These are phyloP conservation scores for Metschnikowia koreensis DNA, from an alignment of 805 yeast genomes.

Conservation along the genomic window DNA sequence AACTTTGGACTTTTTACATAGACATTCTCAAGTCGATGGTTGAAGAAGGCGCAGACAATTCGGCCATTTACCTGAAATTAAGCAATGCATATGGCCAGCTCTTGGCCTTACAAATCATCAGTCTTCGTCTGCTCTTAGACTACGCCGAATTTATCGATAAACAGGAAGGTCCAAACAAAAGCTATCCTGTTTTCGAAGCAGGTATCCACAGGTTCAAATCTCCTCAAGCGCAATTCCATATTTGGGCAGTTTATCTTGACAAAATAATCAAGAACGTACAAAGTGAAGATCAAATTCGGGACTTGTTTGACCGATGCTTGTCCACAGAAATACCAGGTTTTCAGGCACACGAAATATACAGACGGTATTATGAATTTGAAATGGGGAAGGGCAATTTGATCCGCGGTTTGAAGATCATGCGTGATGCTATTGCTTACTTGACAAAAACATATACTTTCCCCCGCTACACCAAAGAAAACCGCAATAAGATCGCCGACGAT, in stretches of 20 bases:
- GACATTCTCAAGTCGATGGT: conserved; percentile 64
- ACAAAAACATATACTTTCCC: conserved; percentile 1
- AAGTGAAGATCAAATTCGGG: conserved; percentile 47
- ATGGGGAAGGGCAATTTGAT: conserved; percentile 49
- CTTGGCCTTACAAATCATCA: conserved; percentile 56
- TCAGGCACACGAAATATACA: conserved; percentile 47
- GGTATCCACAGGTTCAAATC: conserved; percentile 62
- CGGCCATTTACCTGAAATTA: conserved; percentile 17
- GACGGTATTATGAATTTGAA: conserved; percentile 64
- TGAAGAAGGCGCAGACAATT: conserved; percentile 30
- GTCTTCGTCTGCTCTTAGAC: conserved; percentile 63
- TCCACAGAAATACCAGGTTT: conserved; percentile 43
- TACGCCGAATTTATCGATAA: conserved; percentile 62
- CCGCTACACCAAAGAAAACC: conserved; percentile 10
- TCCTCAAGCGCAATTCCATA: conserved; percentile 54
- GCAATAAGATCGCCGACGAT: conserved; percentile 19
- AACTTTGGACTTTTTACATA: conserved; percentile 71
- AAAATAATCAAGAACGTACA: conserved; percentile 37
- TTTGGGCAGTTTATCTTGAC: conserved; percentile 68
- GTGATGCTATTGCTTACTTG: conserved; percentile 17
- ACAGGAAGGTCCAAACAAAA: conserved; percentile 43
- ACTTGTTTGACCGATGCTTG: conserved; percentile 69
- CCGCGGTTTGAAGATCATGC: conserved; percentile 38
- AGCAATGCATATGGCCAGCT: conserved; percentile 27
- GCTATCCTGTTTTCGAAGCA: conserved; percentile 62